A percentile compares a stretch with the other conserved stretches of the same genome.
phyloP scores from a whole-genome alignment of 371 early-diverging fungal genomes.

The Rhizopus delemar region DNA sequence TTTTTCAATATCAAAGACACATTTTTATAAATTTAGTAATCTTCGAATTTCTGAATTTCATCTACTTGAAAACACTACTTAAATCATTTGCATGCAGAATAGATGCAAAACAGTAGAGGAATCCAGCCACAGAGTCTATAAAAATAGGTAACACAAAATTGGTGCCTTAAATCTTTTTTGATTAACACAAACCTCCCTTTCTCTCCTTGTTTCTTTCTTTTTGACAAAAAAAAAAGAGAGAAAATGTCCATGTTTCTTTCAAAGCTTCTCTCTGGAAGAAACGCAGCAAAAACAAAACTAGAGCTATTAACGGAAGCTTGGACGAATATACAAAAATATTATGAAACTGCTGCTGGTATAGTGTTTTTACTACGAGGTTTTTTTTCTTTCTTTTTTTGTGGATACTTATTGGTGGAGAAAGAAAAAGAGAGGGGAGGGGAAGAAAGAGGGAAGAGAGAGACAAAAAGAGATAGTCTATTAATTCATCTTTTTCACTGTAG shows the following conservation, averaged over 20 bases:
- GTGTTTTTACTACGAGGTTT: slow-evolving; percentile 12
- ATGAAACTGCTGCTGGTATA: slow-evolving; percentile 52
- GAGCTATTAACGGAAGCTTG: slow-evolving; percentile 49
- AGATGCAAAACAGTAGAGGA: not conserved
- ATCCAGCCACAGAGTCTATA: not conserved
- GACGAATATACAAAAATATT: slow-evolving; percentile 53
- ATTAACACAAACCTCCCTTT: slow-evolving; percentile 1
- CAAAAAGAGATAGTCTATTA: not conserved
- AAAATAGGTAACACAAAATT: not conserved
- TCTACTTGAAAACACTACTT: no score
- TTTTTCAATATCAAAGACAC: no score
- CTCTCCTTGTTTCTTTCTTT: slow-evolving; percentile 1
- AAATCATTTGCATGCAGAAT: not conserved
- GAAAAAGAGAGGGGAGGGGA: not conserved
- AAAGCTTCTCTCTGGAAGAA: slow-evolving; percentile 51
- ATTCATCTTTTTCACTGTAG: slow-evolving; percentile 16
- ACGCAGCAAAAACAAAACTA: slow-evolving; percentile 45
- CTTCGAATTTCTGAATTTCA: no score
- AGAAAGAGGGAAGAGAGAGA: slow-evolving; percentile 2
- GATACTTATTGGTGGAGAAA: slow-evolving; percentile 1
- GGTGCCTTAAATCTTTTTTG: slow-evolving; percentile 15
- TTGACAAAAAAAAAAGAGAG: not conserved
- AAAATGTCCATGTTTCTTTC: slow-evolving; percentile 51
- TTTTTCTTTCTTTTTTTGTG: slow-evolving; percentile 6
- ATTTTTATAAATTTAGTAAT: no score